Evolutionary conservation across 495 filamentous ascomycete species (phyloP).

Genomic region (Geopyxis carbonaria): DNA sequence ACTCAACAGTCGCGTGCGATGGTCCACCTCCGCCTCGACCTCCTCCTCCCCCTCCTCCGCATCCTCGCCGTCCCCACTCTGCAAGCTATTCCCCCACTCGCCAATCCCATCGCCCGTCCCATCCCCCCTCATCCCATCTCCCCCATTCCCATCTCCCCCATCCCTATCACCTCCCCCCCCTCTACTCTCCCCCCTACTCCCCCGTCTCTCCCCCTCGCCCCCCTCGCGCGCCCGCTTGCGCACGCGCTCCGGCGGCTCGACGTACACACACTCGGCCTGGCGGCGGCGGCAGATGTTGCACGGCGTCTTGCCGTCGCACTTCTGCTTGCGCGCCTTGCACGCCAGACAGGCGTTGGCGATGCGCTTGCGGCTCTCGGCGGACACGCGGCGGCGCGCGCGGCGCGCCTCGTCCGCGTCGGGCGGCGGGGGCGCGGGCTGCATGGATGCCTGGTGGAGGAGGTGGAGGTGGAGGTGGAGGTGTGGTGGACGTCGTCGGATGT

Average conservation of each 20-base stretch:
- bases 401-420: slow-evolving; percentile 1
- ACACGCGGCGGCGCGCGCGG: slow-evolving; percentile 1
- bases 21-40: slow-evolving; percentile 4
- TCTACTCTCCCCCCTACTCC: not conserved
- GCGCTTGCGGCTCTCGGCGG: slow-evolving; percentile 3
- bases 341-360: slow-evolving; percentile 8
- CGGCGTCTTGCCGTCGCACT: slow-evolving; percentile 4
- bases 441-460: not conserved
- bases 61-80: not conserved
- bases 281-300: slow-evolving; percentile 6
- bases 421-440: not conserved
- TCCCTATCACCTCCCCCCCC: not conserved
- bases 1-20: slow-evolving; percentile 1
- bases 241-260: slow-evolving; percentile 1
- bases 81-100: not conserved
- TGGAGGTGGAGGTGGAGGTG: no score
- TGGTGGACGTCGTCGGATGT: not conserved
- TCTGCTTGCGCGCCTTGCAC: slow-evolving; percentile 7
- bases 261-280: slow-evolving; percentile 3
- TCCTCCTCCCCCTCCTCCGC: slow-evolving; percentile 1
- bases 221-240: not conserved
- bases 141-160: not conserved
- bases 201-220: not conserved
- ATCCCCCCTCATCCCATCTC: not conserved
- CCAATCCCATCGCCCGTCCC: not conserved